Conservation (phyloP, 345 rosid genomes). For the Arabidopsis suecica region DNA sequence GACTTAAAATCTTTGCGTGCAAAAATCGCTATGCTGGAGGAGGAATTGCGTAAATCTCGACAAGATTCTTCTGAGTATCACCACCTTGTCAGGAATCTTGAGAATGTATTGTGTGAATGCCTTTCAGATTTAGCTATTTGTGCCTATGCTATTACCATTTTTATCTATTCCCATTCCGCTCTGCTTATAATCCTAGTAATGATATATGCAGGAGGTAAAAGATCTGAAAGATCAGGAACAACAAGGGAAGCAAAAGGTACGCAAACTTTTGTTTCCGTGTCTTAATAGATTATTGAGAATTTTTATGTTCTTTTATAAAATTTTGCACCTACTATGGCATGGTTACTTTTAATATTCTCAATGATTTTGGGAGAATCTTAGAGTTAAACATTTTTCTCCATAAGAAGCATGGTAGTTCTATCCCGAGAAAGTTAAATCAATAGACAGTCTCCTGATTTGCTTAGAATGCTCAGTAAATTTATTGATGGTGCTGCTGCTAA, state of each 20-base stretch:
- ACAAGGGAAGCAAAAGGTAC: constrained; percentile 93
- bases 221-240: constrained; percentile 82
- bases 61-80: constrained; percentile 70
- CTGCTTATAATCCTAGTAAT: constrained; percentile 29
- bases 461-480: constrained; percentile 17
- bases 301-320: constrained; percentile 7
- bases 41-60: constrained; percentile 76
- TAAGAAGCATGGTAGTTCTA: constrained; percentile 17
- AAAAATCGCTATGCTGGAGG: constrained; percentile 75
- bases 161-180: constrained; percentile 10
- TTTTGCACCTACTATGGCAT: constrained; percentile 21
- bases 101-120: constrained; percentile 62
- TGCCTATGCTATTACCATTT: constrained; percentile 26
- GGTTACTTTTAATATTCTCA: constrained; percentile 17
- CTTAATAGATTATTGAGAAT: constrained; percentile 1
- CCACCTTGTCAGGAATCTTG: constrained; percentile 60
- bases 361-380: constrained; percentile 29
- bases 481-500: constrained; percentile 11
- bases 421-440: constrained; percentile 16
- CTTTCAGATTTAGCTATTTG: constrained; percentile 18
- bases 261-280: constrained; percentile 17
- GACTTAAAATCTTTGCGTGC: constrained; percentile 67
- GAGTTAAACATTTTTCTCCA: constrained; percentile 1
- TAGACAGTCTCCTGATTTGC: constrained; percentile 20
- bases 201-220: constrained; percentile 75